Conservation (phyloP, 345 rosid species). For the Excoecaria cochinchinensis region DNA sequence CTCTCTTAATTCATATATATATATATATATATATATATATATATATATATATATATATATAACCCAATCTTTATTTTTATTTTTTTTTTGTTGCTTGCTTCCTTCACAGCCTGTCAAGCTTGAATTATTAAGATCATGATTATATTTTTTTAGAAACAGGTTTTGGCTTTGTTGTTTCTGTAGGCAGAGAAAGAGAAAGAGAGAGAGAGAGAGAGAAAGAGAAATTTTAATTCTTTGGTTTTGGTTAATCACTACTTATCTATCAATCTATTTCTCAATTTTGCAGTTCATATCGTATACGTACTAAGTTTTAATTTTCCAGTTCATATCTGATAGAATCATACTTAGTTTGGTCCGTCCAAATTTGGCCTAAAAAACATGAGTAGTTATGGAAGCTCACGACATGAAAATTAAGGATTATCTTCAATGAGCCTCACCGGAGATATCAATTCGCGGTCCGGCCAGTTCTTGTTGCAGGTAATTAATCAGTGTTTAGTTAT, state of each 20-base stretch:
- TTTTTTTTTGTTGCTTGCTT: slow-evolving; percentile 25
- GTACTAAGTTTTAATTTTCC: too few relatives aligned
- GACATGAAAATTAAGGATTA: slow-evolving; percentile 33
- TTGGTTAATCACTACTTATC: neutral
- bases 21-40: neutral
- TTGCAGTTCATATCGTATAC: neutral
- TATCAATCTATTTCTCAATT: too few relatives aligned
- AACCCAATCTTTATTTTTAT: slow-evolving; percentile 22
- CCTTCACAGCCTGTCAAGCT: slow-evolving; percentile 82
- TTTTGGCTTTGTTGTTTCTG: slow-evolving; percentile 43
- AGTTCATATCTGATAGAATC: neutral
- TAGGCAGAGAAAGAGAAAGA: slow-evolving; percentile 25
- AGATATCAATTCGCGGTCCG: slow-evolving; percentile 32
- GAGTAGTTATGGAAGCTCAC: slow-evolving; percentile 11
- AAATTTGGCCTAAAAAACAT: neutral
- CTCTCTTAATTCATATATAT: too few relatives aligned
- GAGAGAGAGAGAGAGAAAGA: neutral
- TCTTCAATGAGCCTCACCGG: slow-evolving; percentile 52
- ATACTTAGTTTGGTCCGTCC: slow-evolving; percentile 40
- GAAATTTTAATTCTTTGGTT: slow-evolving; percentile 14
- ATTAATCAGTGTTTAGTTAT: neutral
- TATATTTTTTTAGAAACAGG: slow-evolving; percentile 24
- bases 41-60: neutral
- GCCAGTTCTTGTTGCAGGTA: slow-evolving; percentile 51
- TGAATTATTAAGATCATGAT: slow-evolving; percentile 45